phyloP scores from a whole-genome alignment of 495 filamentous ascomycete genomes.

The Penicillium psychrofluorescens region DNA sequence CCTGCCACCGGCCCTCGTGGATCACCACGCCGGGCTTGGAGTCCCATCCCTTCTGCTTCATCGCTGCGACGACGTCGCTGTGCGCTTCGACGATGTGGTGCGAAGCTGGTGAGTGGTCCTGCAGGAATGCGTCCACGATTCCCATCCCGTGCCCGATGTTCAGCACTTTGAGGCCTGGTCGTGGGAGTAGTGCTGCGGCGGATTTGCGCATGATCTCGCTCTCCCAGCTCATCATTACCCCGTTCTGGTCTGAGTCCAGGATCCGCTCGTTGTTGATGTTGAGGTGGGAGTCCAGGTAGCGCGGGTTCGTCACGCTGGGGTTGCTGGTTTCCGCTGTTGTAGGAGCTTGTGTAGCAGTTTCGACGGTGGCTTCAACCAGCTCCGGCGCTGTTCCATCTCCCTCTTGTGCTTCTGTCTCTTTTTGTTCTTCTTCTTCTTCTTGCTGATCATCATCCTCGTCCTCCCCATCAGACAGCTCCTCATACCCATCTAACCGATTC shows the following conservation, averaged over 20 bases:
- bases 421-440: slow-evolving; percentile 16
- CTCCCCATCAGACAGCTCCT: slow-evolving; percentile 56
- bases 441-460: slow-evolving; percentile 45
- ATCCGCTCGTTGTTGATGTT: slow-evolving; percentile 69
- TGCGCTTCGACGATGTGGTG: slow-evolving; percentile 96
- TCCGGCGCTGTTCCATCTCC: slow-evolving; percentile 20
- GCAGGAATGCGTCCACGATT: slow-evolving; percentile 83
- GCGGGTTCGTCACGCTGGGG: slow-evolving; percentile 49
- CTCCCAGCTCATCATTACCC: slow-evolving; percentile 99
- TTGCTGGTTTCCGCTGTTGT: slow-evolving; percentile 16
- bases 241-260: slow-evolving; percentile 73
- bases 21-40: slow-evolving; percentile 56
- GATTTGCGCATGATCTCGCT: slow-evolving; percentile 78
- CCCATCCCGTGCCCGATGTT: slow-evolving; percentile 97
- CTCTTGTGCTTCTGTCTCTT: slow-evolving; percentile 7
- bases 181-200: slow-evolving; percentile 55
- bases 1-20: slow-evolving; percentile 78
- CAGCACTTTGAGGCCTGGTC: slow-evolving; percentile 59
- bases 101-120: slow-evolving; percentile 49
- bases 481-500: slow-evolving; percentile 68
- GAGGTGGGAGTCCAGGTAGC: slow-evolving; percentile 71
- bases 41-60: slow-evolving; percentile 57
- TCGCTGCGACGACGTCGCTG: slow-evolving; percentile 65
- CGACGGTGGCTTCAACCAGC: slow-evolving; percentile 21
- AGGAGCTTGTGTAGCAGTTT: slow-evolving; percentile 8